Conservation (phyloP, 2,329 filamentous ascomycete genomes). For the Cercospora brassicicola region DNA sequence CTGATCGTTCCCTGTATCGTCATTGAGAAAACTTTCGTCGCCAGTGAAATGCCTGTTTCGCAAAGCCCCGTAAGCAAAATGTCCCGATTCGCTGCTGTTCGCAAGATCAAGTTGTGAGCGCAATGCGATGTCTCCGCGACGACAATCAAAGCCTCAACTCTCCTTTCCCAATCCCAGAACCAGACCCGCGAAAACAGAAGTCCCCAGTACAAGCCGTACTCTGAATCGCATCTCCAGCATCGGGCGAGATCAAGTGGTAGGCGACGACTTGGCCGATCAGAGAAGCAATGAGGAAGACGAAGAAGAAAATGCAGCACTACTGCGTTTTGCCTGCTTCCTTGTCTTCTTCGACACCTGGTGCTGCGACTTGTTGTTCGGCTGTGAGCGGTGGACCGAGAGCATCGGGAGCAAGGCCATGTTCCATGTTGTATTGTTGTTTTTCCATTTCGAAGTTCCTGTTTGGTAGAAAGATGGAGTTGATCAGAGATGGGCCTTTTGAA, state of each 20-base stretch:
- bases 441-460: constrained; percentile 40
- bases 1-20: constrained; percentile 35
- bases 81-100: neutral
- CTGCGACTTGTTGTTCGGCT: constrained; percentile 19
- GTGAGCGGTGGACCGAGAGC: constrained; percentile 7
- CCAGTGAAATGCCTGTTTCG: constrained; percentile 54
- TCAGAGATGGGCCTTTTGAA: neutral
- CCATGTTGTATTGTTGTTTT: constrained; percentile 11
- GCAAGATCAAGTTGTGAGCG: neutral
- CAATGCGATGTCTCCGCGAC: neutral
- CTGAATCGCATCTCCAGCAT: neutral
- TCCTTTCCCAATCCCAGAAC: neutral
- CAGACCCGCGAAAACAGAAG: neutral
- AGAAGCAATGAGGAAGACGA: neutral
- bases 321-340: constrained; percentile 9
- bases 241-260: neutral
- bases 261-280: neutral
- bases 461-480: constrained; percentile 10
- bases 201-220: neutral
- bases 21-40: constrained; percentile 56
- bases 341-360: neutral
- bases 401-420: constrained; percentile 2
- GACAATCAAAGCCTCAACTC: neutral
- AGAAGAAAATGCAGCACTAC: neutral
- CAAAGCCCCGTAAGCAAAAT: constrained; percentile 19